A percentile compares a stretch with the other conserved stretches of the same genome.
Evolutionary conservation across 805 yeast genomes (phyloP).

Genomic region (Nakazawaea wyomingensis): DNA sequence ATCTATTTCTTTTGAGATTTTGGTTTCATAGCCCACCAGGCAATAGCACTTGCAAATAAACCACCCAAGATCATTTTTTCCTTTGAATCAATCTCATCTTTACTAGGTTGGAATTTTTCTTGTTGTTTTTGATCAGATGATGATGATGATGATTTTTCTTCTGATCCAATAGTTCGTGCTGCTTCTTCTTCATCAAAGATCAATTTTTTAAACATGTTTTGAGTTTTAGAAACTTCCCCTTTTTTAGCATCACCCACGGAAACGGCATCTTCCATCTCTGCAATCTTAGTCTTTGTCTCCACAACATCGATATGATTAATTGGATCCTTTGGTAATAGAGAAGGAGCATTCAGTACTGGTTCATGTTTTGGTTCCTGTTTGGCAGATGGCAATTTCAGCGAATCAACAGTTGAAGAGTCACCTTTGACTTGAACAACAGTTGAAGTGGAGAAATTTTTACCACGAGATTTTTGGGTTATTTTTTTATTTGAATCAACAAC

Average conservation of each 20-base stretch:
- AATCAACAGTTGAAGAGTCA: constrained; percentile 54
- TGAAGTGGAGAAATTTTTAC: constrained; percentile 22
- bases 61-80: constrained; percentile 21
- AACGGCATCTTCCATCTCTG: constrained; percentile 12
- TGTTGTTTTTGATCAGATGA: no score
- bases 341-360: constrained; percentile 21
- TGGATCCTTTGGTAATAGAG: constrained; percentile 21
- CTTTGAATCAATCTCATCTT: constrained; percentile 6
- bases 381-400: constrained; percentile 41
- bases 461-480: no score
- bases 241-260: constrained; percentile 9
- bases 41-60: constrained; percentile 22
- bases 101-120: constrained; percentile 10
- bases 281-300: constrained; percentile 9
- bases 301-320: constrained; percentile 1
- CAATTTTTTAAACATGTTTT: constrained; percentile 9
- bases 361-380: constrained; percentile 18
- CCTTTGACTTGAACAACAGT: constrained; percentile 38
- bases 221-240: constrained; percentile 3
- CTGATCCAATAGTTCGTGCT: no score
- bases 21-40: constrained; percentile 29
- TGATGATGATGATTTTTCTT: no score
- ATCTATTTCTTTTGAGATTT: constrained; percentile 1
- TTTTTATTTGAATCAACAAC: constrained; percentile 2
- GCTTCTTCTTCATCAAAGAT: constrained; percentile 8